Evolutionary conservation across 768 basidiomycete species (phyloP).

Genomic region (Aureoboletus auriporus): DNA sequence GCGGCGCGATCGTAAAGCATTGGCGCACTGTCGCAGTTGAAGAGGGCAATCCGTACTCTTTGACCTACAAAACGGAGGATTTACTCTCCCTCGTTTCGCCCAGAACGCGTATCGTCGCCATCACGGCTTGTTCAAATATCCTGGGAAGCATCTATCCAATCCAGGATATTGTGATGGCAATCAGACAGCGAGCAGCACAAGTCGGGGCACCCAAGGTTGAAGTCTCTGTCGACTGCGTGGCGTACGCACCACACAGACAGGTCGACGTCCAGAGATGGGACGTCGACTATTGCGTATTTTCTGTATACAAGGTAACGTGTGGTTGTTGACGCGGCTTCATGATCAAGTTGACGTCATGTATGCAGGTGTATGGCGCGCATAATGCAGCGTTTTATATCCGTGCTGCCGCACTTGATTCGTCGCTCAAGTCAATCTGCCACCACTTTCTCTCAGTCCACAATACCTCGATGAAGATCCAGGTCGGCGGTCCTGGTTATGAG

Average conservation of each 20-base stretch:
- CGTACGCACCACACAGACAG: conserved; percentile 68
- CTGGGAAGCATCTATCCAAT: conserved; percentile 65
- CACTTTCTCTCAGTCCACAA: conserved; percentile 57
- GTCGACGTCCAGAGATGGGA: conserved; percentile 78
- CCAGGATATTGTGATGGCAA: conserved; percentile 48
- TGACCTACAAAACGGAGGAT: conserved; percentile 49
- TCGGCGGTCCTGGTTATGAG: conserved; percentile 76
- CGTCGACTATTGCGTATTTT: conserved; percentile 67
- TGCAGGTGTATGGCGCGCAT: conserved; percentile 73
- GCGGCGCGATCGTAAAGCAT: conserved; percentile 49
- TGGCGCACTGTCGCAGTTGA: conserved; percentile 52
- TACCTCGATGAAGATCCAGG: conserved; percentile 60
- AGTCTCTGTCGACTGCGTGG: conserved; percentile 72
- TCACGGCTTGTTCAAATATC: conserved; percentile 74
- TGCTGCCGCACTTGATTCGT: conserved; percentile 40
- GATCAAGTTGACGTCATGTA: not conserved
- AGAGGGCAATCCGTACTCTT: conserved; percentile 62
- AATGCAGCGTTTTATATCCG: conserved; percentile 64
- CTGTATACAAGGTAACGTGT: conserved; percentile 65
- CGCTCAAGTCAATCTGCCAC: conserved; percentile 58
- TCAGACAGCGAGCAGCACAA: conserved; percentile 46
- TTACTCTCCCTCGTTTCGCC: conserved; percentile 58
- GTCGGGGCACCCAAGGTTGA: conserved; percentile 59
- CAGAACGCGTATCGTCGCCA: conserved; percentile 69
- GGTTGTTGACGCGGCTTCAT: not conserved